Base-by-base conservation (phyloP, 2,329 filamentous ascomycete genomes). In the Fusarium sp. region DNA sequence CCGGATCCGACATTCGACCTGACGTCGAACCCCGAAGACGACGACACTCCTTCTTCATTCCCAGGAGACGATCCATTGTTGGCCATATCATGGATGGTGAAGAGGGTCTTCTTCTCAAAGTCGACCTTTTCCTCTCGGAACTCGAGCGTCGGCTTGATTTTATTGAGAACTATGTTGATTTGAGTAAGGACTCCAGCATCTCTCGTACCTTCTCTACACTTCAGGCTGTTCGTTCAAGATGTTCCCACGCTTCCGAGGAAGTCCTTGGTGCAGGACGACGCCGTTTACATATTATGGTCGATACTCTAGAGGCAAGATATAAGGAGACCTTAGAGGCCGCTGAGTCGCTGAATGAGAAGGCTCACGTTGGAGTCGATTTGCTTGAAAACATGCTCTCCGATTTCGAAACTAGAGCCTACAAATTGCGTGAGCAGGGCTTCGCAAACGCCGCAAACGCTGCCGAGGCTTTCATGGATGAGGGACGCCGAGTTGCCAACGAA, bases 301-400 rank as follows among this genome's bases (percentile, higher is more conserved):
- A 98, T 77, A 97, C 95, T 2, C 86, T 99, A 19, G 96, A 99
- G 82, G 88, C 88, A 33, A 89, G 94, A 72, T 99, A 98, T 82
- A 92, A 97, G 71, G 94, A 96, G 76, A 95, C 93, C 2, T 84
- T 99, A 72, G 92, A 89, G 21, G 93, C 93, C 5, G 94, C 95
- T 73, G 95, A 94, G 79, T 95, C 94, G 0, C 84, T 98, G 77
- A 94, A 96, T 78, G 95, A 97, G 77, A 98, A 98, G 84, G 95
- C 96, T 6, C 90, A 94, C 69, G 92, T 96, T 40, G 94, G 95
- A 9, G 92, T 99, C 72, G 92, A 94, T 68, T 85, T 98, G 71
- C 92, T 98, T 80, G 96, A 98, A 79, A 88, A 85, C 42, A 95
- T 97, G 84, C 86, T 99, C 28, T 89, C 90, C 28, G 96, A 98